Evolutionary conservation across 2,329 filamentous ascomycete species (phyloP).

Genomic region (Fusarium odoratissimum): DNA sequence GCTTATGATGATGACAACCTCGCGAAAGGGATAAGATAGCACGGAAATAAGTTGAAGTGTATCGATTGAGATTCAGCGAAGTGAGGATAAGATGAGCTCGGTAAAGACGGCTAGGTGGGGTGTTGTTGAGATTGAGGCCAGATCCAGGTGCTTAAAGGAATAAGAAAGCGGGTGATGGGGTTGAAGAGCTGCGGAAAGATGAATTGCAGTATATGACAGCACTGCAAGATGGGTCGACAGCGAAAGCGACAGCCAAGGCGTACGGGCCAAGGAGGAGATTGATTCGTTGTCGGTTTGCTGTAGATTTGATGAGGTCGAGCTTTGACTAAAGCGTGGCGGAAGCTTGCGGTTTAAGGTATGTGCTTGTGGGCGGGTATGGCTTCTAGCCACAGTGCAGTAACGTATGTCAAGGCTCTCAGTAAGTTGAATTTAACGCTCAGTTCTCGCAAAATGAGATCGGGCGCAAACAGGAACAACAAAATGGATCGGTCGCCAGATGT

Average conservation of each 20-base stretch:
- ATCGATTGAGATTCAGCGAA: slow-evolving; percentile 16
- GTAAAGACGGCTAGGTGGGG: slow-evolving; percentile 34
- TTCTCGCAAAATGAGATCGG: slow-evolving; percentile 18
- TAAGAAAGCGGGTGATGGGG: slow-evolving; percentile 18
- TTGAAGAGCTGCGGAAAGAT: slow-evolving; percentile 15
- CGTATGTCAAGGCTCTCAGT: slow-evolving; percentile 5
- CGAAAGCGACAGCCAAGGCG: slow-evolving; percentile 21
- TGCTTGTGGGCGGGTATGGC: not conserved
- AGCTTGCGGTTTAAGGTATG: slow-evolving; percentile 9
- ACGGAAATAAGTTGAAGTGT: slow-evolving; percentile 3
- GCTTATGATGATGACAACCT: slow-evolving; percentile 19
- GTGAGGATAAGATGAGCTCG: slow-evolving; percentile 15
- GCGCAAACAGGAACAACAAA: slow-evolving; percentile 20
- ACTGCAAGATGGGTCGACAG: slow-evolving; percentile 30
- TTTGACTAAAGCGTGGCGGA: slow-evolving; percentile 35
- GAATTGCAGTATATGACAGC: slow-evolving; percentile 23
- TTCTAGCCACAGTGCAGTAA: slow-evolving; percentile 26
- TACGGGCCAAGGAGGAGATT: slow-evolving; percentile 27
- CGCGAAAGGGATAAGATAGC: slow-evolving; percentile 21
- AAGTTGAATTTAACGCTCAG: slow-evolving; percentile 1
- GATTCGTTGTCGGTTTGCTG: slow-evolving; percentile 22
- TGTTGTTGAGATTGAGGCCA: slow-evolving; percentile 42
- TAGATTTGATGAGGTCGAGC: slow-evolving; percentile 38
- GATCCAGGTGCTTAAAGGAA: slow-evolving; percentile 30
- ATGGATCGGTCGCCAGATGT: slow-evolving; percentile 26